Percentiles rank a stretch among this genome's conserved stretches.
Conservation (phyloP, 805 yeast genomes). For the Barnettozyma populi region DNA sequence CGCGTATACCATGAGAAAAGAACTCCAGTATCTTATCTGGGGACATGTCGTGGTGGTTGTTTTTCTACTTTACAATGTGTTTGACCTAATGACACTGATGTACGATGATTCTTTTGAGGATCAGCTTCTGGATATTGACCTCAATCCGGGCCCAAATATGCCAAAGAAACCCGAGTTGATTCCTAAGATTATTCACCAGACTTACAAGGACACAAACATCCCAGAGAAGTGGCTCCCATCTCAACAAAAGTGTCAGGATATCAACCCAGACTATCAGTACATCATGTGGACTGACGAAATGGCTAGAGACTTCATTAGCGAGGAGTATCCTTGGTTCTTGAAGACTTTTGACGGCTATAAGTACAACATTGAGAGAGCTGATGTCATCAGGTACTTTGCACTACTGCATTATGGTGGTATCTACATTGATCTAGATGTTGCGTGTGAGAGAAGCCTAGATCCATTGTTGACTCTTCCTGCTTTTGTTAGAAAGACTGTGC, state of each 20-base stretch:
- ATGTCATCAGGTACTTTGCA: slow-evolving; percentile 83
- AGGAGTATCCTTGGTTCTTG: slow-evolving; percentile 83
- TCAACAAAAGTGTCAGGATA: slow-evolving; percentile 66
- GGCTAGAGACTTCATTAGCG: slow-evolving; percentile 71
- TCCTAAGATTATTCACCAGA: slow-evolving; percentile 91
- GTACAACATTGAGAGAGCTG: slow-evolving; percentile 85
- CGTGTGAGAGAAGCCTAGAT: slow-evolving; percentile 73
- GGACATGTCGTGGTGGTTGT: slow-evolving; percentile 44
- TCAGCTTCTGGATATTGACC: slow-evolving; percentile 56
- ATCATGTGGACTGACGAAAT: slow-evolving; percentile 86
- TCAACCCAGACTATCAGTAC: slow-evolving; percentile 86
- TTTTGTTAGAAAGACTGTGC: slow-evolving; percentile 79
- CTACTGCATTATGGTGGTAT: slow-evolving; percentile 82
- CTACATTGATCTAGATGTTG: slow-evolving; percentile 87
- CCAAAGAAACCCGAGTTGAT: slow-evolving; percentile 49
- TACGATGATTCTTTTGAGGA: slow-evolving; percentile 66
- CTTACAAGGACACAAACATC: slow-evolving; percentile 72
- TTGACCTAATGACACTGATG: slow-evolving; percentile 68
- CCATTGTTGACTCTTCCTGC: slow-evolving; percentile 80
- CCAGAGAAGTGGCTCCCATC: slow-evolving; percentile 82
- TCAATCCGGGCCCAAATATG: slow-evolving; percentile 45
- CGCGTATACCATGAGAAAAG: slow-evolving; percentile 49
- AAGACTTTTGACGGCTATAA: slow-evolving; percentile 70
- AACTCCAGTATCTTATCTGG: slow-evolving; percentile 53
- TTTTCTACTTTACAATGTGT: slow-evolving; percentile 51